Evolutionary conservation across 176 grass and related monocot genomes (phyloP).

Genomic region (Zea luxurians): DNA sequence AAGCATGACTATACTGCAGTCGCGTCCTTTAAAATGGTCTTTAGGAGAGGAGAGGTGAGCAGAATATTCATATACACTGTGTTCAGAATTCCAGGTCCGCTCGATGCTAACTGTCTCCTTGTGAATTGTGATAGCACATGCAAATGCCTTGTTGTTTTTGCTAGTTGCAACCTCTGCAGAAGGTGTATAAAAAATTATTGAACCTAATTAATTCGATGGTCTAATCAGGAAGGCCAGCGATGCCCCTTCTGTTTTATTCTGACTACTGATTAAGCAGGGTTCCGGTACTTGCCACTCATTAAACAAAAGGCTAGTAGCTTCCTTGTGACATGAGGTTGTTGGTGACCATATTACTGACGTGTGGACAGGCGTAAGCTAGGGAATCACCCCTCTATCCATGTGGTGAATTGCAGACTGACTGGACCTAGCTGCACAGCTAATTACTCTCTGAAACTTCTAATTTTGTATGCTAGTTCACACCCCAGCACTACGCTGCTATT

Average conservation of each 20-base stretch:
- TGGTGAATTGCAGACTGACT: constrained; percentile 27
- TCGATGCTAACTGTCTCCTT: constrained; percentile 38
- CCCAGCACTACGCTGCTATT: no score
- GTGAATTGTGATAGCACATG: constrained; percentile 43
- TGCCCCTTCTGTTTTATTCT: constrained; percentile 19
- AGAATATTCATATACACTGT: constrained; percentile 28
- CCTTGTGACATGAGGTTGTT: constrained; percentile 17
- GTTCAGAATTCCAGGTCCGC: constrained; percentile 27
- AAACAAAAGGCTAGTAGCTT: constrained; percentile 29
- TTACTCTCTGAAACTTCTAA: no score
- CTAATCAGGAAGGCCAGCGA: constrained; percentile 26
- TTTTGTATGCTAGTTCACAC: no score
- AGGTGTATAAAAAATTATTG: constrained; percentile 31
- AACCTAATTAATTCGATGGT: constrained; percentile 31
- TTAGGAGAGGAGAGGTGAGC: constrained; percentile 6
- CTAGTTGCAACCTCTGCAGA: constrained; percentile 37
- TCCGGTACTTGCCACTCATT: constrained; percentile 17
- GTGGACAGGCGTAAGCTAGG: neutral
- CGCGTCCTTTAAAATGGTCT: constrained; percentile 18
- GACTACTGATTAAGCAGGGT: constrained; percentile 25
- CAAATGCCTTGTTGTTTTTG: constrained; percentile 21
- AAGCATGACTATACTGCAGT: constrained; percentile 1
- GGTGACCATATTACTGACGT: constrained; percentile 32
- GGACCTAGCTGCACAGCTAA: neutral
- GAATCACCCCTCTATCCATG: constrained; percentile 37